Conservation (phyloP, 192 early-diverging fungal species). For the Gorgonomyces haynaldii region DNA sequence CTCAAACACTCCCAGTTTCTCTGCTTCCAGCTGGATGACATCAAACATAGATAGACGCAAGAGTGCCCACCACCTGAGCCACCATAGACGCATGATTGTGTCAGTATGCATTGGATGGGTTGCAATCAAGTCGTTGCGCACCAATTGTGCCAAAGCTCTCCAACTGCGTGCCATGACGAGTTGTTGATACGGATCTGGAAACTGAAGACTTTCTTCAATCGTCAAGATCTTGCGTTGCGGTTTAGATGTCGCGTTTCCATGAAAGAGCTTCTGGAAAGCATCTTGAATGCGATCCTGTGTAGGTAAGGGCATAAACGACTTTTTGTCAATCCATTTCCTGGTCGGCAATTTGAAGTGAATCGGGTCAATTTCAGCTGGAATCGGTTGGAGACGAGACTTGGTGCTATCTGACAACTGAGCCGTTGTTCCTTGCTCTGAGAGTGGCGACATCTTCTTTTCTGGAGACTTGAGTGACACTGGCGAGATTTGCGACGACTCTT, state of each 20-base stretch:
- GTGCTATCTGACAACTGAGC: background rate
- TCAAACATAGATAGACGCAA: constrained; percentile 22
- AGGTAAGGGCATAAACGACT: constrained; percentile 27
- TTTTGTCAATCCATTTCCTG: constrained; percentile 20
- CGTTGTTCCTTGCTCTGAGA: too few species aligned
- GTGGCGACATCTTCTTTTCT: too few species aligned
- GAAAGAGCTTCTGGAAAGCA: constrained; percentile 20
- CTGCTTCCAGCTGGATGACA: constrained; percentile 18
- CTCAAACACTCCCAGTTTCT: constrained; percentile 9
- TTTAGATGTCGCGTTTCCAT: background rate
- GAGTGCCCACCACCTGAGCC: constrained; percentile 19
- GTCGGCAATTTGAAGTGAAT: constrained; percentile 10
- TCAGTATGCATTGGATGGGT: constrained; percentile 17
- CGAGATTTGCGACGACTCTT: too few species aligned
- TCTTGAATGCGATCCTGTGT: constrained; percentile 21
- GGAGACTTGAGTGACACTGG: too few species aligned
- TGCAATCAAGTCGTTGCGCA: constrained; percentile 15
- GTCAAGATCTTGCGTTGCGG: constrained; percentile 10
- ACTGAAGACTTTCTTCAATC: constrained; percentile 8
- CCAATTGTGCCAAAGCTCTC: constrained; percentile 19
- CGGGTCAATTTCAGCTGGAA: background rate
- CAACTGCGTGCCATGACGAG: constrained; percentile 20
- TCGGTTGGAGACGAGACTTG: background rate
- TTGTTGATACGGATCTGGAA: constrained; percentile 11
- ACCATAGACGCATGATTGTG: constrained; percentile 24